Conservation (phyloP, 2,329 filamentous ascomycete genomes). For the Gaeumannomyces sp. region DNA sequence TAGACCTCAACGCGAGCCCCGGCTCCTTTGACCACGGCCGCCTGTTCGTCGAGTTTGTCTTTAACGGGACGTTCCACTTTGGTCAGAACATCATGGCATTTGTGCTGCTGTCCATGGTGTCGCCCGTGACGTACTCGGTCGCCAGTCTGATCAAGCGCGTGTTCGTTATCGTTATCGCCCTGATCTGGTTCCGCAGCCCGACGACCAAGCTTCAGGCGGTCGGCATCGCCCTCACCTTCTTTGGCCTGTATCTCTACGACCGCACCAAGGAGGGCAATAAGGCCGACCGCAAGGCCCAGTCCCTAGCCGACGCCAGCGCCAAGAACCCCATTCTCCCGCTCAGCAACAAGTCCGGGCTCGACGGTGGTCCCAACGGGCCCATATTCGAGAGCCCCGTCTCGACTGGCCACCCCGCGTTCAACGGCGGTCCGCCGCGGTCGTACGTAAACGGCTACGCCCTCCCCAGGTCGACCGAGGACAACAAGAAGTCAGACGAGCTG, state of each 20-base stretch:
- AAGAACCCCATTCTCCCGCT: constrained; percentile 62
- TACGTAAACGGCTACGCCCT: constrained; percentile 42
- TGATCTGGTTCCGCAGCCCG: constrained; percentile 90
- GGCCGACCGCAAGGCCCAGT: constrained; percentile 73
- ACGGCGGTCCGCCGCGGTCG: constrained; percentile 23
- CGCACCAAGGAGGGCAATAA: constrained; percentile 76
- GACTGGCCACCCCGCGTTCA: constrained; percentile 20
- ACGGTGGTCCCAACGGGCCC: constrained; percentile 23
- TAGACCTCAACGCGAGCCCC: constrained; percentile 53
- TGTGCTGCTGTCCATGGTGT: constrained; percentile 83
- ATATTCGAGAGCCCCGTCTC: constrained; percentile 32
- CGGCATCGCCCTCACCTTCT: constrained; percentile 82
- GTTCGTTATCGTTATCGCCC: constrained; percentile 90
- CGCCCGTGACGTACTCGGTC: constrained; percentile 94
- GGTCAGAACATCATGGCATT: constrained; percentile 95
- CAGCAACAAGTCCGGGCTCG: constrained; percentile 36
- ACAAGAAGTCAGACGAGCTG: constrained; percentile 51
- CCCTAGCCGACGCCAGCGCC: constrained; percentile 43
- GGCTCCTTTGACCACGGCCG: constrained; percentile 72
- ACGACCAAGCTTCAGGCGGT: constrained; percentile 77
- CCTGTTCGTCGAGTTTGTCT: constrained; percentile 76
- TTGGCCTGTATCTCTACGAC: constrained; percentile 93
- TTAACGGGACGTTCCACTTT: constrained; percentile 97
- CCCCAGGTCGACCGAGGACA: constrained; percentile 34
- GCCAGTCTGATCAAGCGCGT: constrained; percentile 95